Base-by-base conservation (phyloP, 768 basidiomycete species). In the Termitomyces sp. region DNA sequence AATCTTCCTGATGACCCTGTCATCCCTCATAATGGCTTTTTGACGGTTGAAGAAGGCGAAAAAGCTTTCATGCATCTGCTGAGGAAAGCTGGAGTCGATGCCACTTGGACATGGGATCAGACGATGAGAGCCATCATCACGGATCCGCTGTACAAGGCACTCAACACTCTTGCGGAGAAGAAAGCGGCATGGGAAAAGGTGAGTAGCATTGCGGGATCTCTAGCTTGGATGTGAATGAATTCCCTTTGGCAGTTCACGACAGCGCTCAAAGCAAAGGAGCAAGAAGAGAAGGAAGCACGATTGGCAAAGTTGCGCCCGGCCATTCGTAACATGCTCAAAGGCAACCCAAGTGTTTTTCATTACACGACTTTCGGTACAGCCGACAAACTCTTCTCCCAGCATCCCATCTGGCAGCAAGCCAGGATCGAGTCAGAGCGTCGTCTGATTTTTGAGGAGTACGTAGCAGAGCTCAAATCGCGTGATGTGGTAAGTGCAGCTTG, bases 111-210 rank as follows among this genome's bases (percentile, higher is more conserved):
- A 39, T 99, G 97, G 97, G 97, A 99, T 73, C 88, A 92, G 77
- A 94, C 95, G 56, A 97, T 98, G 92, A 85, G 96, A 71, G 91
- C 93, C 68, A 94, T 97, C 74, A 96, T 99, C 75, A 98, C 94
- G 68, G 96, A 98, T 79, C 96, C 97, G 48, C 75, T 97, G 65
- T 99, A 98, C 78, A 96, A 94, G 78, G 90, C 94, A 48, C 81
- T 99, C 62, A 91, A 91, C 71, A 94, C 91, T 49, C 81, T 98
- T 52, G 94, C 94, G 16, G 95, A 99, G 77, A 96, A 95, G 78
- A 98, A 97, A 77, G 79, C 87, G 58, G 86, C 89, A 58, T 99
- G 92, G 85, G 92, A 96, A 75, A 94, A 95, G 84, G 95, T 94
- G 58, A 42, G 83, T 71, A 24, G 18, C 24, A 33, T 56, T 42